A percentile compares a stretch with the other conserved stretches of the same genome.
These are phyloP conservation scores for Periconia sp. DNA, from an alignment of 2,329 filamentous ascomycete genomes.

Conservation along the genomic window DNA sequence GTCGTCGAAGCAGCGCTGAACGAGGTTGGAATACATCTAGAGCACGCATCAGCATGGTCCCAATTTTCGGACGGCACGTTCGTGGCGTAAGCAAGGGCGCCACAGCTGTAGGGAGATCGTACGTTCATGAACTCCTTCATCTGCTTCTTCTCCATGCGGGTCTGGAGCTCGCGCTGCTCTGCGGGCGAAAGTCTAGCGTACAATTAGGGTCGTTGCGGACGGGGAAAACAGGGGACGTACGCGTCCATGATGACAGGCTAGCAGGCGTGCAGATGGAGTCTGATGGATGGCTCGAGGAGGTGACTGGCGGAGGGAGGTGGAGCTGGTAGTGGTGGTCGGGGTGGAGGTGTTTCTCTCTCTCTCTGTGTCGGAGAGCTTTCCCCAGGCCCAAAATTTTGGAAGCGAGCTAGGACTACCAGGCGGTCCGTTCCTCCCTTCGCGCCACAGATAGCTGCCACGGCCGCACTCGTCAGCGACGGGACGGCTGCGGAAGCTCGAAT, in stretches of 20 bases:
- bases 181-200: conserved; percentile 68
- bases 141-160: conserved; percentile 96
- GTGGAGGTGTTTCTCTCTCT: neutral
- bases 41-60: conserved; percentile 7
- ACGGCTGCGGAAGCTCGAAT: too few species aligned
- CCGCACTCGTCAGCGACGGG: too few species aligned
- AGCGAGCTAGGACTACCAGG: conserved; percentile 22
- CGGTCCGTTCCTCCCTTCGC: conserved; percentile 16
- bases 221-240: conserved; percentile 27
- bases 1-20: conserved; percentile 92
- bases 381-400: conserved; percentile 26
- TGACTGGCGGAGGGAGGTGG: neutral
- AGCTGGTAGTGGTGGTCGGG: neutral
- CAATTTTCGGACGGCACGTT: too few species aligned
- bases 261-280: neutral
- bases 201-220: conserved; percentile 18
- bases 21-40: conserved; percentile 74
- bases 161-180: conserved; percentile 92
- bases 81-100: neutral
- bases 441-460: too few species aligned
- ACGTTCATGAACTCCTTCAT: conserved; percentile 99
- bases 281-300: neutral
- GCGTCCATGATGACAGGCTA: conserved; percentile 42
- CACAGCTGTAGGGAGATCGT: conserved; percentile 49
- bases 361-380: conserved; percentile 24